Percentiles rank a stretch among this genome's conserved stretches.
phyloP scores from a whole-genome alignment of 2,329 filamentous ascomycete species.

The Clarireedia paspali region DNA sequence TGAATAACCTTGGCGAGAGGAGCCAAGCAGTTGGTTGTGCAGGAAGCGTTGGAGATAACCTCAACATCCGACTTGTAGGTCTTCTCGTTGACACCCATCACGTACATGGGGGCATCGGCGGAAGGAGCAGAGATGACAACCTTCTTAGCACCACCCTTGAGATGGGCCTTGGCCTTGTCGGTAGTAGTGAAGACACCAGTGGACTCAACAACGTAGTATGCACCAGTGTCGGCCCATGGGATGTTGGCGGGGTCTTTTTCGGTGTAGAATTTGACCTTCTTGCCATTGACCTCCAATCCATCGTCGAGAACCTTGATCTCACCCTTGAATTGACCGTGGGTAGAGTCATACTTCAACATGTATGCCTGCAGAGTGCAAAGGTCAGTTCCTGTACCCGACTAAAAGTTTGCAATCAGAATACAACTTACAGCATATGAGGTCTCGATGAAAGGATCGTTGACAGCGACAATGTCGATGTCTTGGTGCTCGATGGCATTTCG shows the following conservation, averaged over 20 bases:
- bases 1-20: constrained; percentile 98
- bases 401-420: constrained; percentile 5
- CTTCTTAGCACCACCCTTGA: constrained; percentile 97
- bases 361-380: constrained; percentile 58
- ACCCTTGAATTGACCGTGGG: constrained; percentile 95
- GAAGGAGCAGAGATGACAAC: constrained; percentile 89
- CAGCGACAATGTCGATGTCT: constrained; percentile 86
- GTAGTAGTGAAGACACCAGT: constrained; percentile 99
- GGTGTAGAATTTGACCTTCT: constrained; percentile 89
- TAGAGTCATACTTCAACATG: constrained; percentile 99
- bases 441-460: constrained; percentile 99
- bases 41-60: constrained; percentile 98
- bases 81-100: constrained; percentile 98
- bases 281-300: constrained; percentile 82
- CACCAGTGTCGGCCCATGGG: constrained; percentile 81
- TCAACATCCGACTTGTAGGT: constrained; percentile 83
- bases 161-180: constrained; percentile 89
- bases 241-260: constrained; percentile 87
- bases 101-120: constrained; percentile 98
- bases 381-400: constrained; percentile 11
- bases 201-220: constrained; percentile 93
- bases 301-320: constrained; percentile 63
- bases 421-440: constrained; percentile 87
- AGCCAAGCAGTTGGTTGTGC: constrained; percentile 99
- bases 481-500: constrained; percentile 89